Base-by-base conservation (phyloP, 257 asterid species). In the Ligustrum vulgare region DNA sequence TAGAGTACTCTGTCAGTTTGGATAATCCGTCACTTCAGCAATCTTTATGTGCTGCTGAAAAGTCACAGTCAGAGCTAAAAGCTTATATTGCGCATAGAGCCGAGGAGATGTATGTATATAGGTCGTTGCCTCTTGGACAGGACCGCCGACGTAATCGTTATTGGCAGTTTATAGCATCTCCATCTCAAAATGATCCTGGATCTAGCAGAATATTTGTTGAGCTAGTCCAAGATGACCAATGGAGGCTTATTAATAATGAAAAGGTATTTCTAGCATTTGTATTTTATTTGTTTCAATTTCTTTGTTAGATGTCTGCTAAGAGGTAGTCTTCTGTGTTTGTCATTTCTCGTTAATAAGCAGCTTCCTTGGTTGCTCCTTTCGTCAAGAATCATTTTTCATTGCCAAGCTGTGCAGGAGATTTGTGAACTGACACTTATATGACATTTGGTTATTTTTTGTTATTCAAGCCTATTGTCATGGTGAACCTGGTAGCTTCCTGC, bases 111-210 rank as follows among this genome's bases (percentile, higher is more conserved):
- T 89, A 89, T 75, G 94, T 86, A 20, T 89, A 89, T 77, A 85
- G 96, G 81, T 94, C 97, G 15, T 82, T 92, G 87, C 97, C 98
- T 51, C 90, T 94, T 71, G 98, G 97, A 37, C 97, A 83, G 78
- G 98, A 94, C 78, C 87, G 98, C 22, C 88, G 97, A 76, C 86
- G 87, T 23, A 92, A 94, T 75, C 86, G 98, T 33, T 94, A 90
- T 75, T 94, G 97, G 97, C 97, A 87, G 76, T 94, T 92, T 58
- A 75, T 83, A 37, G 81, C 96, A 8, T 90, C 98, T 70, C 78
- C 86, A 35, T 87, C 98, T 76, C 87, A 71, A 72, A 83, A 81
- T 82, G 98, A 94, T 87, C 97, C 96, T 3, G 97, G 96, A 69
- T 85, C 86, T 74, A 92, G 97, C 78, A 86, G 89, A 85, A 87